These are phyloP conservation scores for Setaria italica DNA, from an alignment of 202 grass and related monocot species.

Conservation along the genomic window DNA sequence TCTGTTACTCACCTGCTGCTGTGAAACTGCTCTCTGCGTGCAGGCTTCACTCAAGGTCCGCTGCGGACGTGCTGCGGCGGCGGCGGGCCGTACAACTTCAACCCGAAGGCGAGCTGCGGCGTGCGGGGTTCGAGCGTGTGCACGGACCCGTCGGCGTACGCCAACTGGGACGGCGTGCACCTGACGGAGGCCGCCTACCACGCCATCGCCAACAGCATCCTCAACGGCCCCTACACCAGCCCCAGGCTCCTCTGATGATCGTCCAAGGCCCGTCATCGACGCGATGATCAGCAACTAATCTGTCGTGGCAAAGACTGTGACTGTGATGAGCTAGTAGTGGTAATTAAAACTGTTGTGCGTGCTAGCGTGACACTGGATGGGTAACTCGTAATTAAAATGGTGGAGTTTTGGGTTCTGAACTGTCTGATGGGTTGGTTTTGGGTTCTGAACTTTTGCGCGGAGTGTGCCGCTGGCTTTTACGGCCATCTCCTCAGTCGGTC, in stretches of 20 bases:
- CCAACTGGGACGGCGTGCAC: slow-evolving; percentile 89
- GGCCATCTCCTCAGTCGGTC: neutral
- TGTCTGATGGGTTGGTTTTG: neutral
- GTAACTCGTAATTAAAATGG: slow-evolving; percentile 24
- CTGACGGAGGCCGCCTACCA: slow-evolving; percentile 85
- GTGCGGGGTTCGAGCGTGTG: slow-evolving; percentile 69
- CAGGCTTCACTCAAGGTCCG: slow-evolving; percentile 78
- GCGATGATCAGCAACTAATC: slow-evolving; percentile 1
- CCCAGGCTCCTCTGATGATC: slow-evolving; percentile 61
- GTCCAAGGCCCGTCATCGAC: neutral
- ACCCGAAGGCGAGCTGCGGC: slow-evolving; percentile 67
- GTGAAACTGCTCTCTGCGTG: neutral
- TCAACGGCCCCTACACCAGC: slow-evolving; percentile 67
- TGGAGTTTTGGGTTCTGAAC: neutral
- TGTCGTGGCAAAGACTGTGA: neutral
- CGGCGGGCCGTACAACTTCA: slow-evolving; percentile 84
- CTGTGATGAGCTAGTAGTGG: slow-evolving; percentile 21
- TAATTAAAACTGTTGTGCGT: slow-evolving; percentile 20
- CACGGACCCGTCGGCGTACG: slow-evolving; percentile 74
- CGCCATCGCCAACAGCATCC: slow-evolving; percentile 68
- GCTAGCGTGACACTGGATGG: slow-evolving; percentile 6
- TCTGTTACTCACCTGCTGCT: neutral
- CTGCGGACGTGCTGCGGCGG: slow-evolving; percentile 82
- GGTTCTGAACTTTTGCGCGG: neutral
- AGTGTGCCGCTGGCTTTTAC: neutral